A percentile compares a stretch with the other conserved stretches of the same genome.
Evolutionary conservation across 805 yeast genomes (phyloP).

Genomic region (Priceomyces carsonii): DNA sequence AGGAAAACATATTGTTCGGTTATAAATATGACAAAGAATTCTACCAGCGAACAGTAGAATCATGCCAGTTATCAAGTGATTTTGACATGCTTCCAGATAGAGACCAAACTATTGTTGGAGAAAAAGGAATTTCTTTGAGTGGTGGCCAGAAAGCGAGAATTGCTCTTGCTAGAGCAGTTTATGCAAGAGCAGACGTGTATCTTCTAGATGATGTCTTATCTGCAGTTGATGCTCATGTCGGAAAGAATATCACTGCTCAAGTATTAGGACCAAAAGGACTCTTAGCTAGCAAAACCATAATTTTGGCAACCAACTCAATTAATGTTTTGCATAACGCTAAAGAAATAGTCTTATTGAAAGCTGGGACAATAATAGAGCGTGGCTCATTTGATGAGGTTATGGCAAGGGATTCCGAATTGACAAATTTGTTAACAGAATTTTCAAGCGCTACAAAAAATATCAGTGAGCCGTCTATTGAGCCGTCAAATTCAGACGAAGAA

Average conservation of each 20-base stretch:
- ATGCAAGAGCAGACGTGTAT: constrained; percentile 40
- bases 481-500: constrained; percentile 8
- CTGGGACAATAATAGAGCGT: constrained; percentile 32
- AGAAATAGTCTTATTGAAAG: constrained; percentile 30
- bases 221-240: constrained; percentile 46
- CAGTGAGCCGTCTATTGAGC: constrained; percentile 10
- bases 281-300: constrained; percentile 32
- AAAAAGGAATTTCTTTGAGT: constrained; percentile 42
- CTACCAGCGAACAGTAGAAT: constrained; percentile 33
- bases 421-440: constrained; percentile 31
- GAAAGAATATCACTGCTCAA: constrained; percentile 30
- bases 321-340: constrained; percentile 35
- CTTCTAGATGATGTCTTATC: constrained; percentile 43
- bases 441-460: constrained; percentile 24
- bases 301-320: constrained; percentile 37
- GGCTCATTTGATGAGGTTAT: constrained; percentile 53
- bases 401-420: constrained; percentile 36
- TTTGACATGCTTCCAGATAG: constrained; percentile 39
- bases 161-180: constrained; percentile 43
- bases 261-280: constrained; percentile 36
- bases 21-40: constrained; percentile 29
- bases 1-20: constrained; percentile 42
- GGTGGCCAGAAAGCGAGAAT: constrained; percentile 47
- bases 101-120: constrained; percentile 45
- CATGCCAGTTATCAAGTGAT: constrained; percentile 39